Evolutionary conservation across 306 rosid species (phyloP), one percentile per base, ranked within the genome.

Genomic region (Pyrus betulifolia): DNA sequence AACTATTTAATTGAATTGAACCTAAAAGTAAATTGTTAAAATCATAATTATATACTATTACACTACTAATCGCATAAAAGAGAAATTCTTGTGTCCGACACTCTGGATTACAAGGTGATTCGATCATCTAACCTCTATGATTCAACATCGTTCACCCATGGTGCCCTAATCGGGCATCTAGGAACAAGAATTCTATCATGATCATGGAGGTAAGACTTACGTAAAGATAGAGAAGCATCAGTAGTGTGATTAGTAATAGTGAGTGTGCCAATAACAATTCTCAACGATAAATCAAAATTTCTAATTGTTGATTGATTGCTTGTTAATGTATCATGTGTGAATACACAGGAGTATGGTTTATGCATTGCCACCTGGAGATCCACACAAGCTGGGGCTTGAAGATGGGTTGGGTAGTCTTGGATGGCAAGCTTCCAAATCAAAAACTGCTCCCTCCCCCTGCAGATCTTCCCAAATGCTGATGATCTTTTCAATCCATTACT

Each of bases 371-470:
- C 35, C 66, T 88, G 78, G 92, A 88, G 82, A 67, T 87, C 17
- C 91, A 88, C 81, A 88, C 92, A 14, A 88, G 93, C 27, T 88
- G 93, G 96, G 96, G 93, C 17, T 80, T 90, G 67, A 90, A 65
- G 78, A 90, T 90, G 93, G 89, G 88, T 2, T 90, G 96, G 93
- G 19, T 86, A 35, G 93, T 88, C 2, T 81, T 88, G 69, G 89
- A 88, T 77, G 96, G 93, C 67, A 80, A 88, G 68, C 85, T 86
- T 8, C 89, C 92, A 44, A 79, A 86, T 69, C 89, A 90, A 71
- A 90, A 88, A 71, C 27, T 90, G 71, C 74, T 80, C 79, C 89
- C 90, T 45, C 88, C 96, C 3, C 96, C 91, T 0, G 77, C 82
- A 12, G 96, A 90, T 85, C 91, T 88, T 78, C 90, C 90, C 71